A percentile compares a stretch with the other conserved stretches of the same genome.
phyloP scores from a whole-genome alignment of 2,329 filamentous ascomycete species.

The Lasiodiplodia theobromae region DNA sequence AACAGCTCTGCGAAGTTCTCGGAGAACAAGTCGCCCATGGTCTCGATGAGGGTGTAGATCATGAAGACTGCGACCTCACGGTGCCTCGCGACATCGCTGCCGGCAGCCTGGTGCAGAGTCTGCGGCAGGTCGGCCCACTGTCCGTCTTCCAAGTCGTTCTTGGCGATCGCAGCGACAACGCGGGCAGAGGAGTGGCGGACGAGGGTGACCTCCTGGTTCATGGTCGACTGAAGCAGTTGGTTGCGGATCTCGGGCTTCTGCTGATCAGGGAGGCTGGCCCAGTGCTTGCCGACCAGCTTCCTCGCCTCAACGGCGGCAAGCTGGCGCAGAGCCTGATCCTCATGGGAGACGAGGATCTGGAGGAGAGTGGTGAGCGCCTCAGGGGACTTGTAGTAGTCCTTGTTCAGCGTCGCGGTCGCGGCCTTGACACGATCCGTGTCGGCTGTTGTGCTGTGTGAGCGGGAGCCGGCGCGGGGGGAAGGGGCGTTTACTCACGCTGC shows the following conservation, averaged over 20 bases:
- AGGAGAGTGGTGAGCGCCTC: constrained; percentile 85
- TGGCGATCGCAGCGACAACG: constrained; percentile 85
- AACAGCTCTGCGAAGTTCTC: constrained; percentile 83
- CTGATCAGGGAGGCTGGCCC: constrained; percentile 73
- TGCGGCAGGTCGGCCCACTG: constrained; percentile 84
- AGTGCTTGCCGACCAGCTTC: constrained; percentile 84
- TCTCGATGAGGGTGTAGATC: constrained; percentile 89
- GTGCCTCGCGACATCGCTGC: constrained; percentile 75
- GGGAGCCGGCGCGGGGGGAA: constrained; percentile 44
- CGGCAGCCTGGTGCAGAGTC: constrained; percentile 79
- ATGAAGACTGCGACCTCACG: constrained; percentile 93
- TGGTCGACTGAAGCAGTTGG: constrained; percentile 81
- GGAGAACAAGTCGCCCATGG: constrained; percentile 82
- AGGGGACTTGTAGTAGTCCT: constrained; percentile 88
- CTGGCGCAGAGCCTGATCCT: constrained; percentile 74
- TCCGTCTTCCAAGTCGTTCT: constrained; percentile 83
- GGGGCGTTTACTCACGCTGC: constrained; percentile 70
- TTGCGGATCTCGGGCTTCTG: constrained; percentile 83
- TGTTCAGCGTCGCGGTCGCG: constrained; percentile 87
- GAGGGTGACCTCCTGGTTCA: constrained; percentile 78
- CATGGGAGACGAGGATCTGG: constrained; percentile 84
- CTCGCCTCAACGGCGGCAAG: constrained; percentile 89
- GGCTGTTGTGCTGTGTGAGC: constrained; percentile 60
- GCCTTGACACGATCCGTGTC: constrained; percentile 80
- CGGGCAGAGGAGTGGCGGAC: constrained; percentile 87